phyloP scores from a whole-genome alignment of 2,329 filamentous ascomycete genomes.

The Sarocladiaceae sp. region DNA sequence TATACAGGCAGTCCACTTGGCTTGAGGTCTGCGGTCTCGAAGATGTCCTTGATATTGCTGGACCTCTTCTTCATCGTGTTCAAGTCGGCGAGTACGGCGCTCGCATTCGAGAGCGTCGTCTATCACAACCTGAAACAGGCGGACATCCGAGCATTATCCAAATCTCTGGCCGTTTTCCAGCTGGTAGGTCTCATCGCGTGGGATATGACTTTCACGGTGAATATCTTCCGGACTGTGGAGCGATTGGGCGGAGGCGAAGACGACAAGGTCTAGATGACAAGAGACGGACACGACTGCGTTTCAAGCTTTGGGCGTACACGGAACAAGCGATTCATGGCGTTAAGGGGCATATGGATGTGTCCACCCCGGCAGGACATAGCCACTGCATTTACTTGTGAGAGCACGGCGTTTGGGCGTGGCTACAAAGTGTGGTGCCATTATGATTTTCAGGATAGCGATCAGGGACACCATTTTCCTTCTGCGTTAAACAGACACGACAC shows the following conservation, averaged over 20 bases:
- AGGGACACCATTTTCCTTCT: not conserved
- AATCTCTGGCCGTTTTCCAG: constrained; percentile 72
- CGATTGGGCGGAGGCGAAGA: constrained; percentile 53
- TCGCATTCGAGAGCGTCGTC: constrained; percentile 83
- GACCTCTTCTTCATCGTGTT: constrained; percentile 98
- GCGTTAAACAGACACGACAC: not conserved
- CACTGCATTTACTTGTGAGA: not conserved
- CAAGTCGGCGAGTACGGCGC: constrained; percentile 84
- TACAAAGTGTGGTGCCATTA: not conserved
- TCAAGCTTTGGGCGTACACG: not conserved
- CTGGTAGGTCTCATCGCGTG: constrained; percentile 82
- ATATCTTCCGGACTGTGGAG: constrained; percentile 67
- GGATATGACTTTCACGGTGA: constrained; percentile 85
- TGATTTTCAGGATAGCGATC: not conserved
- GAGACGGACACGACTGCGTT: not conserved
- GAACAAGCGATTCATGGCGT: not conserved
- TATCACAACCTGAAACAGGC: constrained; percentile 37
- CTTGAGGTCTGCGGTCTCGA: constrained; percentile 75
- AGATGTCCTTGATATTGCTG: constrained; percentile 83
- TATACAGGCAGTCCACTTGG: constrained; percentile 93
- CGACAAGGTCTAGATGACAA: constrained; percentile 15
- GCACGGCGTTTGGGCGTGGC: constrained; percentile 2
- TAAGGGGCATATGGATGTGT: not conserved
- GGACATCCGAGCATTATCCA: constrained; percentile 50
- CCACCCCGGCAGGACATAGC: not conserved